phyloP scores from a whole-genome alignment of 1,284 basidiomycete genomes.

The Pascua guehoae region DNA sequence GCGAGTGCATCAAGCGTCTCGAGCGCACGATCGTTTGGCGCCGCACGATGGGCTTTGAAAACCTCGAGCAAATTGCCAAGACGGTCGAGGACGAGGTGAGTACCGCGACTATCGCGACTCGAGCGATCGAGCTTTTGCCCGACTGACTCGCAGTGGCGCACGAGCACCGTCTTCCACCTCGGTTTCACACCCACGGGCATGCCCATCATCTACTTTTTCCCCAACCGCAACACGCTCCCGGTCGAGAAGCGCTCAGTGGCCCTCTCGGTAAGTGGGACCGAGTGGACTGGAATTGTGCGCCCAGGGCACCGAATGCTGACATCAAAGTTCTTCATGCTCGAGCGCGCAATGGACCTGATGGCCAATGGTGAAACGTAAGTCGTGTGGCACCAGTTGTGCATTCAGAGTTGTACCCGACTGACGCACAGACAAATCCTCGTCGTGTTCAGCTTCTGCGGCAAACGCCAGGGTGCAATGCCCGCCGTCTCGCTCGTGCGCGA shows the following conservation, averaged over 20 bases:
- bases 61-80: conserved; percentile 31
- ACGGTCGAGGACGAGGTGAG: conserved; percentile 19
- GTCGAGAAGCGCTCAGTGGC: conserved; percentile 18
- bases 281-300: conserved; percentile 15
- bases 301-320: background rate
- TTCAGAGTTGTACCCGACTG: background rate
- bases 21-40: conserved; percentile 1
- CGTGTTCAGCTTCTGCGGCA: conserved; percentile 43
- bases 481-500: conserved; percentile 10
- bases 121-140: background rate
- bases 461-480: conserved; percentile 37
- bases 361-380: conserved; percentile 34
- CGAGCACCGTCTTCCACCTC: conserved; percentile 38
- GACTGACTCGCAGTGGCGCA: conserved; percentile 16
- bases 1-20: background rate
- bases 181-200: conserved; percentile 29
- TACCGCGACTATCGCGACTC: background rate
- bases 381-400: no score
- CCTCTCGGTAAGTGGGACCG: background rate
- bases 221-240: conserved; percentile 33
- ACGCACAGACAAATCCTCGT: conserved; percentile 7
- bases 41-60: conserved; percentile 11
- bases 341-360: conserved; percentile 34
- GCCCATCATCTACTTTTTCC: conserved; percentile 42
- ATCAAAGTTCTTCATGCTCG: conserved; percentile 20